These are phyloP conservation scores for Coemansia sp. DNA, from an alignment of 192 early-diverging fungal genomes.

Conservation along the genomic window DNA sequence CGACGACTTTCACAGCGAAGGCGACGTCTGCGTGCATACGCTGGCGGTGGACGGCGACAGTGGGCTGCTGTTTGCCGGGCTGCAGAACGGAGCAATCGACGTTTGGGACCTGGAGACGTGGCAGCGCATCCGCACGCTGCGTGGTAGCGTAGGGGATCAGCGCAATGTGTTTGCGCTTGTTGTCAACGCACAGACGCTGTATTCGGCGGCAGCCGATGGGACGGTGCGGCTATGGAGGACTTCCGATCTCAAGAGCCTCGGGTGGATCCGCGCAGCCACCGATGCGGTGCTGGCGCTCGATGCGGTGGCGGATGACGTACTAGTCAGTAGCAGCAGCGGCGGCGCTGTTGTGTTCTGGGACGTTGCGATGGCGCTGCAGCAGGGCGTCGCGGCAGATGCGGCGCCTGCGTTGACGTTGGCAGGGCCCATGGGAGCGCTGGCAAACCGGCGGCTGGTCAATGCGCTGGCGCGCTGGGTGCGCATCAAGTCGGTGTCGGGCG, in stretches of 20 bases:
- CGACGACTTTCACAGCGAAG: slow-evolving; percentile 26
- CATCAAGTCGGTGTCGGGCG: slow-evolving; percentile 69
- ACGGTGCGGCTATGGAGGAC: slow-evolving; percentile 66
- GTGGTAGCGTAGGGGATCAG: slow-evolving; percentile 3
- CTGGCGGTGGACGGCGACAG: slow-evolving; percentile 64
- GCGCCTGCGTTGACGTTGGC: background rate
- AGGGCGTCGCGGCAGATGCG: background rate
- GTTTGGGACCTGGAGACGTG: slow-evolving; percentile 79
- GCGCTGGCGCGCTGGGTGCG: slow-evolving; percentile 71
- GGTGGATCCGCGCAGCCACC: slow-evolving; percentile 56
- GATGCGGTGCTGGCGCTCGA: slow-evolving; percentile 63
- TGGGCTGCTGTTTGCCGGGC: slow-evolving; percentile 71
- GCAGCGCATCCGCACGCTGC: slow-evolving; percentile 51
- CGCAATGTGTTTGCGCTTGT: slow-evolving; percentile 66
- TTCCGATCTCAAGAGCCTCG: slow-evolving; percentile 60
- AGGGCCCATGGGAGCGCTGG: slow-evolving; percentile 9
- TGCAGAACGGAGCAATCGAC: slow-evolving; percentile 72
- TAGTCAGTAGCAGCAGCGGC: slow-evolving; percentile 68
- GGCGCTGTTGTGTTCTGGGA: slow-evolving; percentile 64
- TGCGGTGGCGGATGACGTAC: slow-evolving; percentile 17
- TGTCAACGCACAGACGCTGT: slow-evolving; percentile 52
- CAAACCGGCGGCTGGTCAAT: slow-evolving; percentile 56
- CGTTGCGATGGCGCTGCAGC: slow-evolving; percentile 22
- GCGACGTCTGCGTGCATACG: slow-evolving; percentile 60
- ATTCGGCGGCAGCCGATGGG: slow-evolving; percentile 71